These are phyloP conservation scores for Fraxinus paxiana DNA, from an alignment of 305 asterid species.

Conservation along the genomic window DNA sequence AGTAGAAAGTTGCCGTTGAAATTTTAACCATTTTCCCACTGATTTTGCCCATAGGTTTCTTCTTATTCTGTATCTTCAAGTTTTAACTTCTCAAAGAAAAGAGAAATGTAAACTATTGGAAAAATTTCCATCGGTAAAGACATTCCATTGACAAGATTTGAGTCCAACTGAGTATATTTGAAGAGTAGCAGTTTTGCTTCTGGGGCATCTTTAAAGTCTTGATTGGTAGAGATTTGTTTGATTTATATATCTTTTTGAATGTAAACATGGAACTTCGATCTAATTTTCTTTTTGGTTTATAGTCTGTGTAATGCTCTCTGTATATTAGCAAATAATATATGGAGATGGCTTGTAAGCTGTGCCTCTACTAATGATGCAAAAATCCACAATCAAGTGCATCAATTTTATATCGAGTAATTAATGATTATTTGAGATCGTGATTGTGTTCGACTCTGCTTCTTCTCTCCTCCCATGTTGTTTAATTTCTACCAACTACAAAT, in stretches of 20 bases:
- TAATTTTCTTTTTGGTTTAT: background rate
- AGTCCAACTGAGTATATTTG: background rate
- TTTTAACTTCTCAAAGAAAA: background rate
- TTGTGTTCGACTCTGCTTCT: background rate
- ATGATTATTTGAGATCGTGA: background rate
- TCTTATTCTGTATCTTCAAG: background rate
- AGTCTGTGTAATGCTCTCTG: background rate
- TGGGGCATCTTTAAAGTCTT: background rate
- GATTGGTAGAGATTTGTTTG: background rate
- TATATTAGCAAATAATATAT: background rate
- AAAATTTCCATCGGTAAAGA: background rate
- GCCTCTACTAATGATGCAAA: background rate
- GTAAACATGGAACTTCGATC: background rate
- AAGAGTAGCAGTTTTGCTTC: conserved; percentile 2
- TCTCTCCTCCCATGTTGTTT: background rate
- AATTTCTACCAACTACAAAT: background rate
- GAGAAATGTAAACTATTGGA: background rate
- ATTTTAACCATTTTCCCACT: background rate
- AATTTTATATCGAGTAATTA: background rate
- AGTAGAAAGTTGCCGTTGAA: conserved; percentile 13
- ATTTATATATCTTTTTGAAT: background rate
- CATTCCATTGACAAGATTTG: background rate
- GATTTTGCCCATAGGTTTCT: background rate
- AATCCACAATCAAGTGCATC: background rate
- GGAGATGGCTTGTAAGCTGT: background rate